Percentiles rank a stretch among this genome's conserved stretches.
phyloP scores from a whole-genome alignment of 2,329 filamentous ascomycete species.

The Cladosporium halotolerans region DNA sequence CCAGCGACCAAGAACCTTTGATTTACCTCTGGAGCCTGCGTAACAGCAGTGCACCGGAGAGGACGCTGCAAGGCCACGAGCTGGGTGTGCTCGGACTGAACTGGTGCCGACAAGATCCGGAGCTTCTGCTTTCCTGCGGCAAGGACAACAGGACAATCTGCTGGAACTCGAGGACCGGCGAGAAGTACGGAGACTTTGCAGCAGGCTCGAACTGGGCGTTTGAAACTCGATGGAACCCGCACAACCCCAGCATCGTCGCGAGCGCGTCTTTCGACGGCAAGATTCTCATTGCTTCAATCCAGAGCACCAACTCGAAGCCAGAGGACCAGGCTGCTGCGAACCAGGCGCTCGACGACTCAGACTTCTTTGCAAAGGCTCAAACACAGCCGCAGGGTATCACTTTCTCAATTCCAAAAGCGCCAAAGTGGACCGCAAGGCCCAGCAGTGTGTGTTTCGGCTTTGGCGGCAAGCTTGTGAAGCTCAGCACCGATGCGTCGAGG shows the following conservation, averaged over 20 bases:
- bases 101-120: slow-evolving; percentile 88
- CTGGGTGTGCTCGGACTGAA: slow-evolving; percentile 89
- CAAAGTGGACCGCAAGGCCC: slow-evolving; percentile 83
- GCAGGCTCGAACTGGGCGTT: slow-evolving; percentile 99
- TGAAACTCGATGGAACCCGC: slow-evolving; percentile 86
- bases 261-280: slow-evolving; percentile 97
- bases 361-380: slow-evolving; percentile 93
- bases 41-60: slow-evolving; percentile 91
- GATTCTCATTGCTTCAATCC: slow-evolving; percentile 86
- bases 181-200: slow-evolving; percentile 84
- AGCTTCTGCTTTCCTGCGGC: slow-evolving; percentile 83
- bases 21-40: slow-evolving; percentile 92
- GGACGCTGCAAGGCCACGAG: slow-evolving; percentile 83
- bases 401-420: slow-evolving; percentile 79
- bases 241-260: slow-evolving; percentile 85
- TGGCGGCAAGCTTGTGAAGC: slow-evolving; percentile 80
- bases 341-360: slow-evolving; percentile 74
- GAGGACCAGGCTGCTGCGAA: slow-evolving; percentile 57
- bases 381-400: slow-evolving; percentile 83
- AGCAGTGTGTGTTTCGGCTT: slow-evolving; percentile 89
- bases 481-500: slow-evolving; percentile 59
- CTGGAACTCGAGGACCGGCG: slow-evolving; percentile 92
- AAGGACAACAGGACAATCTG: slow-evolving; percentile 94
- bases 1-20: slow-evolving; percentile 79
- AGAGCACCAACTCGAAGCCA: slow-evolving; percentile 78